These are phyloP conservation scores for Diospyros kaki DNA, from an alignment of 148 eudicot genomes.

Conservation along the genomic window DNA sequence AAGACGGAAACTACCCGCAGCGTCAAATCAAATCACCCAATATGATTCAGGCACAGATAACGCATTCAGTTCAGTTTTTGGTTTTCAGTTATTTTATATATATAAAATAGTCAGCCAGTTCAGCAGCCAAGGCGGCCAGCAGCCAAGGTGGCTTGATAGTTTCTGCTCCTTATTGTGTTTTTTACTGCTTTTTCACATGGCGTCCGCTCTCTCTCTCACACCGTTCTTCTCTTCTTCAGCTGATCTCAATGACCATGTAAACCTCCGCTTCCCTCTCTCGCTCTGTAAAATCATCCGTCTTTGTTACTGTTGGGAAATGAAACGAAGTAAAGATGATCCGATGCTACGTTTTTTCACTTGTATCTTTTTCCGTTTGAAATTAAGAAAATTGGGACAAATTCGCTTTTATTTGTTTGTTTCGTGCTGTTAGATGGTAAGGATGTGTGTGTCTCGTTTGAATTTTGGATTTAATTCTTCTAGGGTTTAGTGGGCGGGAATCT, in stretches of 20 bases:
- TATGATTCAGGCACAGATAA: too few relatives aligned
- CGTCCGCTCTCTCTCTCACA: constrained; percentile 31
- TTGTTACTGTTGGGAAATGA: too few relatives aligned
- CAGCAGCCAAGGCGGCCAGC: too few relatives aligned
- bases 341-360: too few relatives aligned
- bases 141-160: too few relatives aligned
- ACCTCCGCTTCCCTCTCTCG: background rate
- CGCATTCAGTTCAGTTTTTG: too few relatives aligned
- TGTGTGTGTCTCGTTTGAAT: background rate
- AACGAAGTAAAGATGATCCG: too few relatives aligned
- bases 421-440: background rate
- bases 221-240: constrained; percentile 25
- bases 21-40: too few relatives aligned
- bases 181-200: background rate
- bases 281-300: background rate
- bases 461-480: constrained; percentile 18
- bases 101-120: too few relatives aligned
- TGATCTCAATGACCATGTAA: constrained; percentile 27
- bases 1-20: too few relatives aligned
- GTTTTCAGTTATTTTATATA: too few relatives aligned
- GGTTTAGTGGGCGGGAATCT: constrained; percentile 27
- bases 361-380: background rate
- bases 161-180: background rate
- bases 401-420: background rate
- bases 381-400: background rate